These are phyloP conservation scores for Auriscalpium orientale DNA, from an alignment of 768 basidiomycete genomes.

Conservation along the genomic window DNA sequence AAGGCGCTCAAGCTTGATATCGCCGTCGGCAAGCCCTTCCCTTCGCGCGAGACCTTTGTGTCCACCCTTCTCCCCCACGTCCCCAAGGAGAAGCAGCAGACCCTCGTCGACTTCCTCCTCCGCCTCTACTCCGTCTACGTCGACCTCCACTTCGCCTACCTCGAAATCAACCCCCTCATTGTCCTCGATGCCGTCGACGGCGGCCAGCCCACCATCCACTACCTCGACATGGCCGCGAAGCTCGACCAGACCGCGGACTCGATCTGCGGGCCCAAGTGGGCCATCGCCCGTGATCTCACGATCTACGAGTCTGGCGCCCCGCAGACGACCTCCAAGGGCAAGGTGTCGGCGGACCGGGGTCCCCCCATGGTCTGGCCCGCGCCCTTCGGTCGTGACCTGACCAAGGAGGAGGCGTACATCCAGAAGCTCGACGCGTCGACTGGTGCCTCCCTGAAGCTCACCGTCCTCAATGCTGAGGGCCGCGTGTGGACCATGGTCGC, in stretches of 20 bases:
- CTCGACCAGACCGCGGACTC: slow-evolving; percentile 99
- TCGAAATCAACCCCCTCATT: slow-evolving; percentile 98
- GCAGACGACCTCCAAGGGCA: slow-evolving; percentile 34
- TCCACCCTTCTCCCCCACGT: slow-evolving; percentile 76
- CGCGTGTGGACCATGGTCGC: slow-evolving; percentile 99
- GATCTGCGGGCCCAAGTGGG: slow-evolving; percentile 98
- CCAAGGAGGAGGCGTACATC: slow-evolving; percentile 99
- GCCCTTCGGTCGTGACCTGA: slow-evolving; percentile 94
- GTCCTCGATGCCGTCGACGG: slow-evolving; percentile 75
- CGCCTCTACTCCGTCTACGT: slow-evolving; percentile 96
- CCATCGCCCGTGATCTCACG: slow-evolving; percentile 85
- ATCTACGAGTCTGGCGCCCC: slow-evolving; percentile 52
- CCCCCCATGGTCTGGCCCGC: slow-evolving; percentile 97
- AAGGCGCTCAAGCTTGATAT: slow-evolving; percentile 89
- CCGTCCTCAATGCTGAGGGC: slow-evolving; percentile 90
- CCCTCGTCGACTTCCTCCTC: slow-evolving; percentile 90
- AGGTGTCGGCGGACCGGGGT: slow-evolving; percentile 82
- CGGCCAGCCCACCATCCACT: slow-evolving; percentile 75
- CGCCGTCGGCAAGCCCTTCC: slow-evolving; percentile 72
- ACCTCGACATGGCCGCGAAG: slow-evolving; percentile 99
- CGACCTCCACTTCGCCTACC: slow-evolving; percentile 98
- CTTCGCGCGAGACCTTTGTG: slow-evolving; percentile 70
- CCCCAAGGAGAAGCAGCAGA: slow-evolving; percentile 78
- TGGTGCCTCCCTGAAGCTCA: slow-evolving; percentile 96
- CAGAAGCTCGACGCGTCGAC: slow-evolving; percentile 96